Conservation (phyloP, 208 protist species). For the Wallacemonas rigidus region DNA sequence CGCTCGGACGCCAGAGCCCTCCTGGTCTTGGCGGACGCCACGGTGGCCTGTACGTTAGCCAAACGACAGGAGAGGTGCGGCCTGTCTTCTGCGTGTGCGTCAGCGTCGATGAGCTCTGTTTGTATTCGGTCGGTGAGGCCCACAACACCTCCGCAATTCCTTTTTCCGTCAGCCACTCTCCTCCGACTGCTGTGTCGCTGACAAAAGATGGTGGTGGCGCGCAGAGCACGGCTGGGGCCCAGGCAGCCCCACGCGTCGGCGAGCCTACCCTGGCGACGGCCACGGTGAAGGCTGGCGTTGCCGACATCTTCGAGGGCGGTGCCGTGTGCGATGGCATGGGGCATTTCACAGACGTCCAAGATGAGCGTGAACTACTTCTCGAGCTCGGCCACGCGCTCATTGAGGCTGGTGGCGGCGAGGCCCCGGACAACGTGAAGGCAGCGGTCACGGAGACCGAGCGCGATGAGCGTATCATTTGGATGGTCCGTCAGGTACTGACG, state of each 20-base stretch:
- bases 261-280: background rate
- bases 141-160: conserved; percentile 24
- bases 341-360: conserved; percentile 6
- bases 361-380: conserved; percentile 30
- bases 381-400: conserved; percentile 36
- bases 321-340: conserved; percentile 14
- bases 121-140: conserved; percentile 65
- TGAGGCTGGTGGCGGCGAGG: conserved; percentile 12
- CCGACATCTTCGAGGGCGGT: conserved; percentile 15
- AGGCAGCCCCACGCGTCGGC: no score
- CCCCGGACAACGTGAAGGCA: background rate
- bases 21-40: background rate
- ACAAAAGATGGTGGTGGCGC: no score
- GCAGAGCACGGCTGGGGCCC: no score
- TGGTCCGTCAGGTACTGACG: conserved; percentile 44
- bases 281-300: background rate
- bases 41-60: conserved; percentile 12
- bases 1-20: background rate
- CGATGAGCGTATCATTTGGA: conserved; percentile 32
- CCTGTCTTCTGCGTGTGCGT: conserved; percentile 68
- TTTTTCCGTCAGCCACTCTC: background rate
- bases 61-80: conserved; percentile 16
- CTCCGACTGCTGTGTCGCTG: no score
- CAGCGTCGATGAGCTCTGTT: conserved; percentile 69
- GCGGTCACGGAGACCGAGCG: background rate